Percentiles rank a stretch among this genome's conserved stretches.
These are phyloP conservation scores for Dryas integrifolia DNA, from an alignment of 331 rosid genomes.

Conservation along the genomic window DNA sequence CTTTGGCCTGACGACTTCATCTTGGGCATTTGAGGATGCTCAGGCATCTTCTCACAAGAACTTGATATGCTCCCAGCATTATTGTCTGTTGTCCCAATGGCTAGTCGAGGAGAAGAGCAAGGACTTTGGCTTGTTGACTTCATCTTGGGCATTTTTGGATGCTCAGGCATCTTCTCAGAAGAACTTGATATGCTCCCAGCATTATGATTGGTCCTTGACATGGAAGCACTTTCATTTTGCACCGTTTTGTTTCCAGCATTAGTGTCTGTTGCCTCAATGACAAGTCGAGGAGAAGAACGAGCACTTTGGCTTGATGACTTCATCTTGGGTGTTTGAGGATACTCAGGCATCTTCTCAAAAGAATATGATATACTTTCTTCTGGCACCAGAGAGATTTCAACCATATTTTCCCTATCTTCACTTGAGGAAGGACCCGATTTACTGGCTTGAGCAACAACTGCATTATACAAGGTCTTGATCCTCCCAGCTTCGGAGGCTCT, in stretches of 20 bases:
- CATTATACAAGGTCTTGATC: slow-evolving; percentile 78
- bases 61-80: slow-evolving; percentile 30
- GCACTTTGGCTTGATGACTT: slow-evolving; percentile 39
- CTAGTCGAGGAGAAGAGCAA: slow-evolving; percentile 41
- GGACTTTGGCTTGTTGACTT: slow-evolving; percentile 39
- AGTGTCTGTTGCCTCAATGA: slow-evolving; percentile 30
- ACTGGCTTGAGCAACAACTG: slow-evolving; percentile 65
- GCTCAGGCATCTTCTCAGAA: slow-evolving; percentile 33
- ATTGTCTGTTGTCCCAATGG: slow-evolving; percentile 31
- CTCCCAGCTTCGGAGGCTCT: slow-evolving; percentile 81
- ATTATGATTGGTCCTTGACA: slow-evolving; percentile 14
- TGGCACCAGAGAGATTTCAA: slow-evolving; percentile 53
- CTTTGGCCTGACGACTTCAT: slow-evolving; percentile 37
- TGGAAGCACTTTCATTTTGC: slow-evolving; percentile 33
- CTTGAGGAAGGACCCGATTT: slow-evolving; percentile 35
- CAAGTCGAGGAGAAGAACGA: slow-evolving; percentile 42
- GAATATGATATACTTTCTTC: slow-evolving; percentile 52
- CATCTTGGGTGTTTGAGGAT: slow-evolving; percentile 36
- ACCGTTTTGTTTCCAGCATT: slow-evolving; percentile 20
- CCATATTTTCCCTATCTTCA: slow-evolving; percentile 42
- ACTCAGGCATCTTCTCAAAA: slow-evolving; percentile 33
- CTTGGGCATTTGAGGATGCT: slow-evolving; percentile 37
- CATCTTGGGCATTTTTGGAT: slow-evolving; percentile 36
- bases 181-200: slow-evolving; percentile 31
- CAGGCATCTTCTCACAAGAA: slow-evolving; percentile 35